Conservation (phyloP, 352 stramenopile species). For the Aphanomyces euteiches region DNA sequence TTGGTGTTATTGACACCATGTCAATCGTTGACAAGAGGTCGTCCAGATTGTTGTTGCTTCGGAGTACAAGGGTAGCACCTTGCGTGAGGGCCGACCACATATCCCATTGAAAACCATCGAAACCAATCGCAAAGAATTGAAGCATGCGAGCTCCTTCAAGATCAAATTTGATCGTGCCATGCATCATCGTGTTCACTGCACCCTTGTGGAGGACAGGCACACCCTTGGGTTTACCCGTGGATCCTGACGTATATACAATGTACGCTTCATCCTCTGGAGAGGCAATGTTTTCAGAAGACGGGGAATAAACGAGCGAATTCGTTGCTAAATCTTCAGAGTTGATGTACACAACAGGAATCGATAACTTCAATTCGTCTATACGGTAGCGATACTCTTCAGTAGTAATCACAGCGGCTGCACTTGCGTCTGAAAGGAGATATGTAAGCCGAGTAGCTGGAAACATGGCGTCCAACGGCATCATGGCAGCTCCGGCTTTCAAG, state of each 20-base stretch:
- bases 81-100: neutral
- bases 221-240: neutral
- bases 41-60: slow-evolving; percentile 55
- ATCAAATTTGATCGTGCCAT: neutral
- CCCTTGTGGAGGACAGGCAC: neutral
- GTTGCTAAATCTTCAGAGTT: neutral
- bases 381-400: neutral
- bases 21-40: neutral
- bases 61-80: slow-evolving; percentile 51
- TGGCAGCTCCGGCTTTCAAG: neutral
- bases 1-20: neutral
- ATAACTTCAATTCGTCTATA: slow-evolving; percentile 2
- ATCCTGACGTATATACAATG: neutral
- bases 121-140: neutral
- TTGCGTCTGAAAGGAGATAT: neutral
- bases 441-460: neutral
- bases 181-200: neutral
- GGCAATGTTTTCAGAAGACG: neutral
- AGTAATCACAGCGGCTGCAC: neutral
- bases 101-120: neutral
- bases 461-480: neutral
- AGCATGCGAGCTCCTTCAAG: neutral
- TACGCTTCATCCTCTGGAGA: neutral
- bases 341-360: neutral
- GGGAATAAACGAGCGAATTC: neutral